phyloP scores from a whole-genome alignment of 495 filamentous ascomycete genomes.

The Penicillium paxilli region DNA sequence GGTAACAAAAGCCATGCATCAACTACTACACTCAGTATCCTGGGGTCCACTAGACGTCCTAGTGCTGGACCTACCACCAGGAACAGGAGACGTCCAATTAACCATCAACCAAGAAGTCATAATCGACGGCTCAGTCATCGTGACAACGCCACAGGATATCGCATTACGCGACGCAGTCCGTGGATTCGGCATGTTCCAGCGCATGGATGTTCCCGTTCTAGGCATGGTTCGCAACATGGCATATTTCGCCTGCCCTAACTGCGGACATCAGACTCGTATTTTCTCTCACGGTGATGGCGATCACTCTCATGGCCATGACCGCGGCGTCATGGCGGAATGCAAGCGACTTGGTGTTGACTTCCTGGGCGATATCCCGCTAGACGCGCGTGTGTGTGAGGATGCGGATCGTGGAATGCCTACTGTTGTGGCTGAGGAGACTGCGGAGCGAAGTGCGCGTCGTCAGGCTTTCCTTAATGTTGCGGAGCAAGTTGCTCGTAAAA shows the following conservation, averaged over 20 bases:
- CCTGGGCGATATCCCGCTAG: slow-evolving; percentile 86
- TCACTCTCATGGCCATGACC: slow-evolving; percentile 43
- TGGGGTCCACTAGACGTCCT: slow-evolving; percentile 86
- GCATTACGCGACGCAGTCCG: slow-evolving; percentile 86
- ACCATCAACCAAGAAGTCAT: slow-evolving; percentile 89
- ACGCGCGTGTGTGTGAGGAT: slow-evolving; percentile 84
- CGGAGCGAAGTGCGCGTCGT: slow-evolving; percentile 68
- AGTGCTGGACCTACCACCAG: slow-evolving; percentile 88
- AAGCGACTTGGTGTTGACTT: slow-evolving; percentile 67
- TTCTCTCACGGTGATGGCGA: slow-evolving; percentile 56
- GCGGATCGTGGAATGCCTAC: slow-evolving; percentile 88
- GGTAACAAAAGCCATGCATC: slow-evolving; percentile 96
- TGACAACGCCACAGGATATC: slow-evolving; percentile 91
- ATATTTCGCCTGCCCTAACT: slow-evolving; percentile 78
- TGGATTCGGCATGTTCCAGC: slow-evolving; percentile 88
- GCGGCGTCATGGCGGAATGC: slow-evolving; percentile 57
- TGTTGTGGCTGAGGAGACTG: slow-evolving; percentile 81
- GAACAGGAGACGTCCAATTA: slow-evolving; percentile 92
- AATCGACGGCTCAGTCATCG: slow-evolving; percentile 84
- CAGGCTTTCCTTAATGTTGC: slow-evolving; percentile 72
- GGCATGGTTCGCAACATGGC: slow-evolving; percentile 99
- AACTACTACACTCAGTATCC: slow-evolving; percentile 89
- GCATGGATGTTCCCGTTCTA: slow-evolving; percentile 72
- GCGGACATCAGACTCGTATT: slow-evolving; percentile 70
- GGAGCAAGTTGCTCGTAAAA: slow-evolving; percentile 56